Evolutionary conservation across 2,329 filamentous ascomycete species (phyloP).

Genomic region (Fusarium sterilihyphosum): DNA sequence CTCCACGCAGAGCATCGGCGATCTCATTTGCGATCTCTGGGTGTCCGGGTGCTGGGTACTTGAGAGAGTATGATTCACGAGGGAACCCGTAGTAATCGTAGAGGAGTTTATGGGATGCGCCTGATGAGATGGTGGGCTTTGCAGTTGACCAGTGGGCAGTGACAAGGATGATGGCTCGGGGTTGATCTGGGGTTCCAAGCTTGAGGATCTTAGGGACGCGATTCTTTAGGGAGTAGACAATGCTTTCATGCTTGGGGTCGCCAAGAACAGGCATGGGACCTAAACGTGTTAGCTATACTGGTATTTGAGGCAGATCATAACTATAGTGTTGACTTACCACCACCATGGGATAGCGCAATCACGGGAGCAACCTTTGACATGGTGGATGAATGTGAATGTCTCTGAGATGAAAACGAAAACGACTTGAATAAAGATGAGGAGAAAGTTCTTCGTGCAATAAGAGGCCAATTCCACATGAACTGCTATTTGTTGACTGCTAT

Average conservation of each 20-base stretch:
- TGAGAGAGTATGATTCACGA: slow-evolving; percentile 62
- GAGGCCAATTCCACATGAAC: slow-evolving; percentile 28
- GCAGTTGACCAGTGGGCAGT: slow-evolving; percentile 67
- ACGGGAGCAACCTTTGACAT: slow-evolving; percentile 56
- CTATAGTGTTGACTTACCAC: slow-evolving; percentile 46
- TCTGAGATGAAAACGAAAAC: not conserved
- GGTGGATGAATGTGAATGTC: slow-evolving; percentile 20
- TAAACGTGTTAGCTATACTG: slow-evolving; percentile 21
- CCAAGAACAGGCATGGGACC: slow-evolving; percentile 68
- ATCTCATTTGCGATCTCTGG: slow-evolving; percentile 63
- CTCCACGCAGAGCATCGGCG: slow-evolving; percentile 54
- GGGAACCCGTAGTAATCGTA: slow-evolving; percentile 72
- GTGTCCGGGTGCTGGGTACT: slow-evolving; percentile 66
- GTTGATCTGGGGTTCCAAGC: slow-evolving; percentile 60
- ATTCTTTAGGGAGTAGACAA: slow-evolving; percentile 62
- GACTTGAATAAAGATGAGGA: not conserved
- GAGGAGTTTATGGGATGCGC: slow-evolving; percentile 56
- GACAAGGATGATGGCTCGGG: slow-evolving; percentile 63
- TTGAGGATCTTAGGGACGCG: slow-evolving; percentile 65
- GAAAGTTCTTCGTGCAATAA: slow-evolving; percentile 11
- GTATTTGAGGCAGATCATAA: not conserved
- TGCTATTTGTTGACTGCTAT: not conserved
- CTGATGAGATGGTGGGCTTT: slow-evolving; percentile 62
- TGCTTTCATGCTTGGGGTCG: slow-evolving; percentile 61
- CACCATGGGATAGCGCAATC: slow-evolving; percentile 61